Conservation (phyloP, 108 stramenopile species). For the Skeletonema tropicum region DNA sequence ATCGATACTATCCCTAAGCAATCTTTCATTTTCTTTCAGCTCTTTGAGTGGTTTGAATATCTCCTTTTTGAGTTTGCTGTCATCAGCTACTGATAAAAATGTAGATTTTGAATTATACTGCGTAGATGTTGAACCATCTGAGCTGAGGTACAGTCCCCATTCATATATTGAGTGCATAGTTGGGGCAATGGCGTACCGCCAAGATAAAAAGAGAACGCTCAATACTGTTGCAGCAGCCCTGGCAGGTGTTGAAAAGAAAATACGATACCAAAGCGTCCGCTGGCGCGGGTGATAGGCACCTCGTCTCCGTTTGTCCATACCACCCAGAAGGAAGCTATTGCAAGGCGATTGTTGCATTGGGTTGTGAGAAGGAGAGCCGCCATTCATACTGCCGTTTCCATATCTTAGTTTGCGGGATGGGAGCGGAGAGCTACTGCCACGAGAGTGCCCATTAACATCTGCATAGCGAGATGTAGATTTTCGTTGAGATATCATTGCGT, state of each 20-base stretch:
- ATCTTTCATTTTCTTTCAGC: constrained; percentile 41
- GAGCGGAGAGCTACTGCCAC: not conserved
- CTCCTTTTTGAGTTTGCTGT: constrained; percentile 25
- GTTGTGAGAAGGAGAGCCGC: constrained; percentile 5
- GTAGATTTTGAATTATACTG: constrained; percentile 1
- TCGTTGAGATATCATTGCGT: constrained; percentile 5
- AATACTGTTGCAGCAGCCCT: constrained; percentile 21
- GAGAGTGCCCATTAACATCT: constrained; percentile 1
- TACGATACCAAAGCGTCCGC: constrained; percentile 62
- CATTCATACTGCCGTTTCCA: constrained; percentile 15
- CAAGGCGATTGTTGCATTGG: constrained; percentile 30
- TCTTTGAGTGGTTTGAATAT: constrained; percentile 27
- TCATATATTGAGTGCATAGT: constrained; percentile 16
- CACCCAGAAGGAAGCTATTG: constrained; percentile 69
- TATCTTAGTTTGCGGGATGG: constrained; percentile 22
- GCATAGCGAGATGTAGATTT: not conserved
- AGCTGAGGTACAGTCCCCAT: constrained; percentile 18
- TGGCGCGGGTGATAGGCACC: constrained; percentile 42
- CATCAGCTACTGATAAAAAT: constrained; percentile 21
- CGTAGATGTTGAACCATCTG: constrained; percentile 9
- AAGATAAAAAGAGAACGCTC: constrained; percentile 31
- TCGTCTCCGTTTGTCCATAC: constrained; percentile 59
- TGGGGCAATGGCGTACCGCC: constrained; percentile 31
- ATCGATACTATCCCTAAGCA: constrained; percentile 33
- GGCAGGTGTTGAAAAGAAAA: constrained; percentile 60